phyloP scores from a whole-genome alignment of 140 eudicot species.

The Flaveria floridana region DNA sequence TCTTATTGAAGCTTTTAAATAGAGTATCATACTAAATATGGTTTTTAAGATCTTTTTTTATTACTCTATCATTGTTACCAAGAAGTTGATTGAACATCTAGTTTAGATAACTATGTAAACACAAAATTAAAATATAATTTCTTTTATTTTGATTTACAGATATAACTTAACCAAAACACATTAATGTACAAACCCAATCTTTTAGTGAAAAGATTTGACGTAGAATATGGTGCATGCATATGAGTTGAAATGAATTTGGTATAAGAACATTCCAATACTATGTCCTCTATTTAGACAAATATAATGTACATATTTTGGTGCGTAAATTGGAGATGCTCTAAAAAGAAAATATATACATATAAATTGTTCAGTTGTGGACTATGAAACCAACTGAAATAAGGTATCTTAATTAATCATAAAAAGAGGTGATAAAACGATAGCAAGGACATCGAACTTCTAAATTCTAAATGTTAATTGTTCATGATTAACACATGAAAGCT shows the following conservation, averaged over 20 bases:
- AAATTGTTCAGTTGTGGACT: background rate
- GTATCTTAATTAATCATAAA: background rate
- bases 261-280: background rate
- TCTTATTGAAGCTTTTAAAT: background rate
- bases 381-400: constrained; percentile 7
- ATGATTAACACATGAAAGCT: background rate
- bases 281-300: background rate
- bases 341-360: background rate
- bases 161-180: background rate
- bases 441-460: background rate
- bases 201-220: background rate
- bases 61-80: constrained; percentile 2
- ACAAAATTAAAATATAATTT: background rate
- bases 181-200: background rate
- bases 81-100: background rate
- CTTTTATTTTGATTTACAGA: background rate
- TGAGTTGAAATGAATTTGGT: background rate
- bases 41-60: background rate
- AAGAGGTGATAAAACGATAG: background rate
- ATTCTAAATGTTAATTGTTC: background rate
- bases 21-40: background rate
- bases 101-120: background rate
- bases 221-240: constrained; percentile 5
- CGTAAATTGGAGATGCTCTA: background rate
- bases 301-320: constrained; percentile 10